Base-by-base conservation (phyloP, 2,329 filamentous ascomycete genomes). In the Fusarium duplospermum region DNA sequence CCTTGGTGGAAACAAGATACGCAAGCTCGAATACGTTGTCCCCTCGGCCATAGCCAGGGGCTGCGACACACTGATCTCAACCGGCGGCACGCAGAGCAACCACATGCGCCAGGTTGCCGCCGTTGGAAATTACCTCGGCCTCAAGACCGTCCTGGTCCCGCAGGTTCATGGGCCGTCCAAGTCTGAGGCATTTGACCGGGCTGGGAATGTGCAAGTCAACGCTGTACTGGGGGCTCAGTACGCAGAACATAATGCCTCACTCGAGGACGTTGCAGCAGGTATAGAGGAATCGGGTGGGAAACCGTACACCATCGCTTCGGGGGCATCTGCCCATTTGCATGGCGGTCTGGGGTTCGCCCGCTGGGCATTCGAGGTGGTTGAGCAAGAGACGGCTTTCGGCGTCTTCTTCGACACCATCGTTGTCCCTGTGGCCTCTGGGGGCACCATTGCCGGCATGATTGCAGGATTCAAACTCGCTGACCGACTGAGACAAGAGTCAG, bases 21-120 rank as follows among this genome's bases (percentile, higher is more conserved):
- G 45, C 13, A 52, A 52, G 14, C 45, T 52, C 9, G 45, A 52
- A 27, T 52, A 52, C 22, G 38, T 84, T 27, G 73, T 83, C 27
- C 77, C 81, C 20, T 80, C 81, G 31, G 82, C 81, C 2, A 36
- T 81, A 7, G 57, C 69, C 1, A 60, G 77, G 27, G 75, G 73
- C 45, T 77, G 74, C 61, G 78, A 79, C 33, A 80, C 78, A 14
- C 73, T 84, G 16, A 79, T 84, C 24, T 79, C 81, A 1, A 77
- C 81, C 22, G 82, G 82, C 2, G 82, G 82, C 27, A 72, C 81
- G 18, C 82, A 84, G 62, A 77, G 72, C 29, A 84, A 84, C 68
- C 82, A 84, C 64, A 83, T 81, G 16, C 77, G 82, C 29, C 80
- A 81, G 27, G 80, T 81, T 0, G 78, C 81, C 9, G 82, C 81